Evolutionary conservation across 2,329 filamentous ascomycete species (phyloP).

Genomic region (Phaeosphaeriaceae sp.): DNA sequence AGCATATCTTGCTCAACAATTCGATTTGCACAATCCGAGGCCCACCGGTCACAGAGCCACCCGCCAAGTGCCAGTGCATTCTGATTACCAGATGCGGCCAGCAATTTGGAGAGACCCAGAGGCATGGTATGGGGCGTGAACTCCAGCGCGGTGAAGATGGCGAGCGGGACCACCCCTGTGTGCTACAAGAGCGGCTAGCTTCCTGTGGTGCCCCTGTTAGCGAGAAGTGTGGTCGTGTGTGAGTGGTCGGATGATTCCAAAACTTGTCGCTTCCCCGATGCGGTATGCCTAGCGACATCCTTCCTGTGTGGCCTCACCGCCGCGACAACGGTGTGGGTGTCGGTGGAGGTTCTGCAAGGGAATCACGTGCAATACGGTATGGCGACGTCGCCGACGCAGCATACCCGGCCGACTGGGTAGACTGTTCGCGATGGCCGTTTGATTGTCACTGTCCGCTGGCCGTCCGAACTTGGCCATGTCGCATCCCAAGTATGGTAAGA

Average conservation of each 20-base stretch:
- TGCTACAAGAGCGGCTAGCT: constrained; percentile 20
- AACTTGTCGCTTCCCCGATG: constrained; percentile 22
- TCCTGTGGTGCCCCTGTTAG: constrained; percentile 11
- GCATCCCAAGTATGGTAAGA: constrained; percentile 9
- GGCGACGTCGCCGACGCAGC: not conserved
- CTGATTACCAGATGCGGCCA: not conserved
- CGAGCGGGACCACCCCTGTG: constrained; percentile 20
- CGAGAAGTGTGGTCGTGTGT: constrained; percentile 15
- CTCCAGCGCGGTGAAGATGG: constrained; percentile 31
- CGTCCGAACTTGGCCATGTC: constrained; percentile 7
- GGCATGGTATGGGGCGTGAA: constrained; percentile 3
- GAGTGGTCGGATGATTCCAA: constrained; percentile 17
- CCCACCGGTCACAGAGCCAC: not conserved
- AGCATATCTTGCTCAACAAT: not conserved
- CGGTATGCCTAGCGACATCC: constrained; percentile 15
- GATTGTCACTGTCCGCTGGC: constrained; percentile 1
- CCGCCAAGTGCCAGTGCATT: not conserved
- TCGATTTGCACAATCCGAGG: not conserved
- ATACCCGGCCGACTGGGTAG: not conserved
- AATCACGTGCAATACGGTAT: constrained; percentile 20
- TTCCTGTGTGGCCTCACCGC: constrained; percentile 27
- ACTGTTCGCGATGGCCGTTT: not conserved
- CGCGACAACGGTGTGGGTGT: constrained; percentile 10
- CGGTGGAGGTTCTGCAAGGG: constrained; percentile 13
- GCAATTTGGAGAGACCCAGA: not conserved